Percentiles rank a stretch among this genome's conserved stretches.
Conservation (phyloP, 2,329 filamentous ascomycete species). For the Leptographium galeiforme region DNA sequence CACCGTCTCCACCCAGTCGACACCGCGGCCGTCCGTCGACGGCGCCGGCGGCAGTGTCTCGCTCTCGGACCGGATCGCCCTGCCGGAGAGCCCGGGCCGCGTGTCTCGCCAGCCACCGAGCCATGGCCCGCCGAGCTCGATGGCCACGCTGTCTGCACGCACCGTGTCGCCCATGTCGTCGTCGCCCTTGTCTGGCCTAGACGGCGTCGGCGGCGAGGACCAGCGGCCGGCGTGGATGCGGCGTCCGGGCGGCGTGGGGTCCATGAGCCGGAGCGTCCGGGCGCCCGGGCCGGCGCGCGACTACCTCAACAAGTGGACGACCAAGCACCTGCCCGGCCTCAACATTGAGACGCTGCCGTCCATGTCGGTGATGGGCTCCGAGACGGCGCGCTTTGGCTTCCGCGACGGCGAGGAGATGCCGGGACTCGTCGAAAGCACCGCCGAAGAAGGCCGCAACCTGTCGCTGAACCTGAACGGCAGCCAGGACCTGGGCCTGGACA, state of each 20-base stretch:
- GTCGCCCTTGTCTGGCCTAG: conserved; percentile 20
- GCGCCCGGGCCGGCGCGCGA: conserved; percentile 75
- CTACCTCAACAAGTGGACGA: conserved; percentile 70
- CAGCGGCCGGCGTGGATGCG: conserved; percentile 50
- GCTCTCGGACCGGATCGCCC: conserved; percentile 17
- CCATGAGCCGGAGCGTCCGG: conserved; percentile 56
- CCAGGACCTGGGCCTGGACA: conserved; percentile 52
- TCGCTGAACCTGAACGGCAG: conserved; percentile 19
- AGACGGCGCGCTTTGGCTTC: conserved; percentile 45
- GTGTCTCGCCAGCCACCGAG: conserved; percentile 27
- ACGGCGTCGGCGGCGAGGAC: conserved; percentile 17
- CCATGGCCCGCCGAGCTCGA: conserved; percentile 17
- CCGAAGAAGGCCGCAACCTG: conserved; percentile 32
- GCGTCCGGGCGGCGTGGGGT: conserved; percentile 79
- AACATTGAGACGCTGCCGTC: conserved; percentile 56
- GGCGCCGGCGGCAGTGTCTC: background rate
- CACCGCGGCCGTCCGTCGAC: conserved; percentile 54
- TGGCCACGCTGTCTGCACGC: conserved; percentile 17
- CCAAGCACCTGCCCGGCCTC: conserved; percentile 68
- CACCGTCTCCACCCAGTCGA: conserved; percentile 51
- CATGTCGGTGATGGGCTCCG: conserved; percentile 50
- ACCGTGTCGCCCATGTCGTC: conserved; percentile 15
- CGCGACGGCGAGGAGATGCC: conserved; percentile 17
- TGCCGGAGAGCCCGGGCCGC: conserved; percentile 21
- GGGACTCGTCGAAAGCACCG: conserved; percentile 34